Evolutionary conservation across 768 basidiomycete species (phyloP).

Genomic region (Leccinum rimulosum): DNA sequence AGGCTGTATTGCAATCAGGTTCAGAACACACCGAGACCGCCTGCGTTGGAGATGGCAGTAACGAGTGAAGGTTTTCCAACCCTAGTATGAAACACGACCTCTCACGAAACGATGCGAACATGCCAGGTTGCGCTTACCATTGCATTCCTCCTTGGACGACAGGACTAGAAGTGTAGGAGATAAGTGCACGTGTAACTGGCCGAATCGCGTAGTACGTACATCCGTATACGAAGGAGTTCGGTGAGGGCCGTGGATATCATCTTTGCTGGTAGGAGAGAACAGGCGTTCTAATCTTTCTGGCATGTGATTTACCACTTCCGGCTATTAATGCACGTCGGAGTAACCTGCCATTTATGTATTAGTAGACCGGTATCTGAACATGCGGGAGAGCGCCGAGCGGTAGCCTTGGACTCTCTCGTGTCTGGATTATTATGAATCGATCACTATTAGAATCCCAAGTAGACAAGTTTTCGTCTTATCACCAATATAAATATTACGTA

Average conservation of each 20-base stretch:
- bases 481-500: neutral
- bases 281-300: neutral
- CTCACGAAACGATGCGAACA: neutral
- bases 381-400: too few relatives aligned
- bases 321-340: neutral
- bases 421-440: too few relatives aligned
- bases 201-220: constrained; percentile 45
- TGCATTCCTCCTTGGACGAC: constrained; percentile 90
- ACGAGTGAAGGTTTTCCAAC: constrained; percentile 75
- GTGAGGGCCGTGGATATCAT: constrained; percentile 58
- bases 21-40: constrained; percentile 60
- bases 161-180: constrained; percentile 45
- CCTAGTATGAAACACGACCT: constrained; percentile 39
- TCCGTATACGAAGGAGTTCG: constrained; percentile 59
- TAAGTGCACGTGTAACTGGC: neutral
- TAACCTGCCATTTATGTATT: neutral
- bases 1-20: neutral
- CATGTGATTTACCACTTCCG: neutral
- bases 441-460: neutral
- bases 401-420: too few relatives aligned
- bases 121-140: constrained; percentile 47
- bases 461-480: too few relatives aligned
- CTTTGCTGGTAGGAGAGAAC: neutral
- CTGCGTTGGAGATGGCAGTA: constrained; percentile 79
- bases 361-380: too few relatives aligned